Base-by-base conservation (phyloP, 2,329 filamentous ascomycete species). In the Orbilia javanica region DNA sequence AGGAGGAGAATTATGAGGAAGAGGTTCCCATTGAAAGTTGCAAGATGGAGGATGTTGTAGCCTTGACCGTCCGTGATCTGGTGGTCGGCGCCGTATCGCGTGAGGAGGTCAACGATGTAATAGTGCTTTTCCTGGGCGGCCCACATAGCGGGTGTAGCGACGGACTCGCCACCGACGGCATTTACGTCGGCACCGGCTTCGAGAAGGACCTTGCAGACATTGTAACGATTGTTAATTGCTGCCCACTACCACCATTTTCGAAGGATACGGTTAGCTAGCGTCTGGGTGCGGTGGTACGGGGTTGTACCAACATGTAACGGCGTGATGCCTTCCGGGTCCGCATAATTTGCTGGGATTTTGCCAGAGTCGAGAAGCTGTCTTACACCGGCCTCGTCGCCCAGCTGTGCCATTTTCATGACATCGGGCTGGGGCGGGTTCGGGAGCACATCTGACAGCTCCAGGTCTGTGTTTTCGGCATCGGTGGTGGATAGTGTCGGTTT, bases 171-270 rank as follows among this genome's bases (percentile, higher is more conserved):
- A 84, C 96, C 96, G 84, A 96, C 97, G 79, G 90, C 91, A 85
- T 99, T 98, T 82, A 98, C 92, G 83, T 97, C 92, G 83, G 94
- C 96, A 82, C 94, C 94, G 60, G 87, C 87, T 80, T 92, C 92
- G 83, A 99, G 89, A 52, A 99, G 90, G 85, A 96, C 97, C 84
- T 96, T 95, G 88, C 95, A 97, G 87, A 98, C 94, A 81, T 93
- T 93, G 86, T 95, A 96, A 84, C 97, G 96, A 83, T 98, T 98
- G 86, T 99, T 99, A 84, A 99, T 98, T 42, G 96, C 93, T 55
- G 96, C 96, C 96, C 96, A 99, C 93, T 99, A 83, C 25, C 20
- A 27, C n/a, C 13, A 18, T 71, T 44, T 31, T 55, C 31, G 29
- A 10, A 36, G 27, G 34, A 36, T 10, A 20, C 7, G 29, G 52